phyloP scores from a whole-genome alignment of 2,329 filamentous ascomycete genomes.

The Aspergillus quadricinctus region DNA sequence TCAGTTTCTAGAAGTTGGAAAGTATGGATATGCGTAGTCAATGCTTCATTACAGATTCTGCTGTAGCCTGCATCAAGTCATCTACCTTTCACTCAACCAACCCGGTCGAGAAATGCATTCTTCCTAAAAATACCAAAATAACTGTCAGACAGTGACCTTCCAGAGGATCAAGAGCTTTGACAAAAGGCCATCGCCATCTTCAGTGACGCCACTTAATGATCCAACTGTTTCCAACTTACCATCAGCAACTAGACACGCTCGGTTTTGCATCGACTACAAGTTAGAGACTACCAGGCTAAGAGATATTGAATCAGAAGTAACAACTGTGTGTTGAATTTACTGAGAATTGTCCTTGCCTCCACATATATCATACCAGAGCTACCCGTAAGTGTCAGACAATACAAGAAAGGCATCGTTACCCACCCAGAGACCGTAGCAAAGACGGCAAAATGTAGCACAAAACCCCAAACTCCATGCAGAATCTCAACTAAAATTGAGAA shows the following conservation, averaged over 20 bases:
- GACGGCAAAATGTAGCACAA: conserved; percentile 12
- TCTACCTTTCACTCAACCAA: too few relatives aligned
- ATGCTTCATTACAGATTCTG: neutral
- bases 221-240: too few relatives aligned
- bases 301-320: neutral
- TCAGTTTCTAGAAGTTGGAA: neutral
- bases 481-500: conserved; percentile 5
- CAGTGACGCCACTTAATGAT: too few relatives aligned
- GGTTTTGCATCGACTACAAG: neutral
- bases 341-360: neutral
- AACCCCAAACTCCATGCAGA: conserved; percentile 24
- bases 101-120: too few relatives aligned
- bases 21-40: neutral
- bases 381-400: conserved; percentile 9
- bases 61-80: neutral
- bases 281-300: neutral
- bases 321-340: neutral
- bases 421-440: conserved; percentile 2
- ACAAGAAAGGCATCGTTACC: conserved; percentile 9
- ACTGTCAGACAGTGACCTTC: too few relatives aligned
- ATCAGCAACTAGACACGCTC: neutral
- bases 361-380: conserved; percentile 12
- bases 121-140: too few relatives aligned
- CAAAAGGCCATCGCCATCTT: too few relatives aligned
- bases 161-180: too few relatives aligned